Evolutionary conservation across 2,329 filamentous ascomycete genomes (phyloP), one percentile per base, ranked within the genome.

Genomic region (Xylaria sp.): DNA sequence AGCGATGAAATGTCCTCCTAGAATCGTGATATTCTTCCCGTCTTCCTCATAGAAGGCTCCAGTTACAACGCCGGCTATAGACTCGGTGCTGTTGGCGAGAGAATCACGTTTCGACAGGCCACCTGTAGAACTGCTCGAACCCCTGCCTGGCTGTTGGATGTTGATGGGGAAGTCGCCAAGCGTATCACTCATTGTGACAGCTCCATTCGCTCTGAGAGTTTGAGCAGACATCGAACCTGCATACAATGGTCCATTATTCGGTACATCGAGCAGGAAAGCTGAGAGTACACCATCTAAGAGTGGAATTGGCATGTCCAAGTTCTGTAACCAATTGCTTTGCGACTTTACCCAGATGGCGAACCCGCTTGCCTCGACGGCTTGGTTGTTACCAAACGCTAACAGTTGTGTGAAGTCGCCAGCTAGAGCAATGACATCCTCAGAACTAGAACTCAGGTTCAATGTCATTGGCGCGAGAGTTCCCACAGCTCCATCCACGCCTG

Each of bases 281-380:
- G 87, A 89, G 42, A 99, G 79, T 51, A 86, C 76, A 37, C 94
- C 95, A 53, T 81, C 80, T 63, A 95, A 82, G 6, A 83, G 78
- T 50, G 90, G 85, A 26, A 86, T 80, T 7, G 82, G 74, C 6
- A 84, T 76, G 34, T 85, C 72, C 17, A 97, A 75, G 62, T 95
- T 94, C 67, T 91, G 85, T 16, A 99, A 78, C 94, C 94, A 99
- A 69, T 94, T 94, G 53, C 80, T 81, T 57, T 82, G 79, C 2
- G 92, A 95, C 2, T 90, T 90, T 7, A 97, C 88, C 94, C 94
- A 99, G 37, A 97, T 79, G 13, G 91, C 93, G 66, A 99, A 91
- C 2, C 92, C 92, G 46, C 84, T 73, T 0, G 86, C 89, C 7
- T 81, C 66, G 22, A 87, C 79, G 8, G 85, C 81, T 6, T 79